phyloP scores from a whole-genome alignment of 768 basidiomycete genomes.

The Neoboletus subvelutipes region DNA sequence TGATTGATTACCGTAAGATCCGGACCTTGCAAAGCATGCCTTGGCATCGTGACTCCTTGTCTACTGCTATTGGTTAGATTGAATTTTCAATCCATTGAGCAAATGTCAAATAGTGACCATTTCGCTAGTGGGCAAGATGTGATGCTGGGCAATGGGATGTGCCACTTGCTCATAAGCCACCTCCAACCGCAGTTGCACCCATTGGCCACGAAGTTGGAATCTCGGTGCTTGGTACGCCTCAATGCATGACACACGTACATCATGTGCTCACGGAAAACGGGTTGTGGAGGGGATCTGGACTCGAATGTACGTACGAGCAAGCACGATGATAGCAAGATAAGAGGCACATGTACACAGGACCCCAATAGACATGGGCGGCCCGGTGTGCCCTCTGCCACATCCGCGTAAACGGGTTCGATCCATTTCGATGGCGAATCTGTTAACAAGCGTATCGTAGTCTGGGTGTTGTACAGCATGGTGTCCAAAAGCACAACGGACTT shows the following conservation, averaged over 20 bases:
- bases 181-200: neutral
- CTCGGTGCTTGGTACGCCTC: neutral
- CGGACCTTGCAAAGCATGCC: constrained; percentile 2
- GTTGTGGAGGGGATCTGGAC: constrained; percentile 10
- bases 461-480: constrained; percentile 3
- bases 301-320: constrained; percentile 16
- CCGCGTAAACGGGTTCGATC: neutral
- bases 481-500: neutral
- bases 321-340: constrained; percentile 13
- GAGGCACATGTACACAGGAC: constrained; percentile 15
- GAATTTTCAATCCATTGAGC: neutral
- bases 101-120: too few species aligned
- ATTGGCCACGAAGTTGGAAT: neutral
- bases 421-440: neutral
- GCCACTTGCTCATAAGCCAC: neutral
- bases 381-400: constrained; percentile 17
- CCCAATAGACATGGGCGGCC: constrained; percentile 15
- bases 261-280: constrained; percentile 2
- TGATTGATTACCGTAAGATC: neutral
- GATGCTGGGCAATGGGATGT: neutral
- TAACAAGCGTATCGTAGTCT: neutral
- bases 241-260: constrained; percentile 6
- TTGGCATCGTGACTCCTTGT: neutral
- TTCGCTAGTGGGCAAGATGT: neutral
- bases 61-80: neutral